Conservation (phyloP, 2,329 filamentous ascomycete genomes). For the Magnaporthiopsis poae region DNA sequence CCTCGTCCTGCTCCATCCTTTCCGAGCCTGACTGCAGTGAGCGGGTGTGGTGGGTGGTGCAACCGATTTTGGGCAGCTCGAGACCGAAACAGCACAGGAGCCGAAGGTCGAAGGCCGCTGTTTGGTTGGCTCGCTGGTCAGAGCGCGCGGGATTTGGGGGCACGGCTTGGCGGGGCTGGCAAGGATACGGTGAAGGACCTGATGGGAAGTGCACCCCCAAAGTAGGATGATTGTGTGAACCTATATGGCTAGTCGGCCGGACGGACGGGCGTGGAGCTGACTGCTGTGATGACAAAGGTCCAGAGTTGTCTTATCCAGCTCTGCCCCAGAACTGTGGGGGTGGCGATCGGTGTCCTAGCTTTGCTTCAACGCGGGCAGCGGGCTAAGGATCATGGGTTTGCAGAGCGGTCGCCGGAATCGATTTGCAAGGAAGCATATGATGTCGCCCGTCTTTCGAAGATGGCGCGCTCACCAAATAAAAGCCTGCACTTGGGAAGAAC, state of each 20-base stretch:
- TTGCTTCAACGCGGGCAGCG: not conserved
- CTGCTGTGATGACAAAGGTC: not conserved
- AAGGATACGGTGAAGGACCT: not conserved
- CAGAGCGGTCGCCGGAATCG: not conserved
- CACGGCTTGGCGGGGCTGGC: not conserved
- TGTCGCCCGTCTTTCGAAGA: not conserved
- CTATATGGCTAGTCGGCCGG: not conserved
- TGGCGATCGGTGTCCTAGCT: not conserved
- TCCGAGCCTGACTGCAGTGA: not conserved
- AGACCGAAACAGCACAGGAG: not conserved
- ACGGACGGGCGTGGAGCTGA: not conserved
- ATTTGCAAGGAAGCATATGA: not conserved
- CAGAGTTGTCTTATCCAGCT: not conserved
- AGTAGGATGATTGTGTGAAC: not conserved
- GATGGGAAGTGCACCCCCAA: not conserved
- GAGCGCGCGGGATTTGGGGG: not conserved
- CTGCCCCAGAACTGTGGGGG: not conserved
- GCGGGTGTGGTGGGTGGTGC: too few species aligned
- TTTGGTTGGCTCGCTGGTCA: not conserved
- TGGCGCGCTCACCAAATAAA: too few species aligned
- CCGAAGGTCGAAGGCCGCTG: not conserved
- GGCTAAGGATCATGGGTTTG: not conserved
- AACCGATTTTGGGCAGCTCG: not conserved
- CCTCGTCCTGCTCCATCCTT: constrained; percentile 25
- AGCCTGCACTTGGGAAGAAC: too few species aligned